phyloP scores from a whole-genome alignment of 164 flowering plant species.

The Pachysandra terminalis region DNA sequence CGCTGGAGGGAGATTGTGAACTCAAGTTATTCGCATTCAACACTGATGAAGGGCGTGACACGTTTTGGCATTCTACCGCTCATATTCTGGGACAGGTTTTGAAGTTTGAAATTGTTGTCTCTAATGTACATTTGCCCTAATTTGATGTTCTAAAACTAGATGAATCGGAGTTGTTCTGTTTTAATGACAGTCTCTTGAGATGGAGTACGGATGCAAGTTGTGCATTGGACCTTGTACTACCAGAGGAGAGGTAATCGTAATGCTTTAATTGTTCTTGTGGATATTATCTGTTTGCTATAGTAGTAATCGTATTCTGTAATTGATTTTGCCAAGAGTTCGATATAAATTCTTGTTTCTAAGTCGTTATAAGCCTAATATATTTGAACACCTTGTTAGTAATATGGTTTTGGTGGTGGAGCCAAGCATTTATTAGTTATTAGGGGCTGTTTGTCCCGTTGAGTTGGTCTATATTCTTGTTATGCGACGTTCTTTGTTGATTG shows the following conservation, averaged over 20 bases:
- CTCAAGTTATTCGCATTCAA: slow-evolving; percentile 73
- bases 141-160: neutral
- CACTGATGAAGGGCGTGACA: slow-evolving; percentile 80
- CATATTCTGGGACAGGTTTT: slow-evolving; percentile 91
- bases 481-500: too few species aligned
- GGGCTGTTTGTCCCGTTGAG: too few species aligned
- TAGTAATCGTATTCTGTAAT: too few species aligned
- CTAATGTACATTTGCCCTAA: neutral
- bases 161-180: slow-evolving; percentile 3
- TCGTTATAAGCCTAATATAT: too few species aligned
- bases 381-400: too few species aligned
- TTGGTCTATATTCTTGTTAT: too few species aligned
- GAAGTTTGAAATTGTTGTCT: neutral
- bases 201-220: slow-evolving; percentile 82
- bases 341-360: too few species aligned
- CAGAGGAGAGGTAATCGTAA: slow-evolving; percentile 83
- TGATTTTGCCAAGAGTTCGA: too few species aligned
- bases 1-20: slow-evolving; percentile 79
- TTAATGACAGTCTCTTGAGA: slow-evolving; percentile 69
- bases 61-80: slow-evolving; percentile 98
- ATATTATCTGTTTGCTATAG: too few species aligned
- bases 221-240: slow-evolving; percentile 99
- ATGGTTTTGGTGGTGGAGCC: too few species aligned
- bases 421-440: too few species aligned
- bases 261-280: too few species aligned